phyloP scores from a whole-genome alignment of 2,329 filamentous ascomycete genomes.

The Xylariaceae sp. region DNA sequence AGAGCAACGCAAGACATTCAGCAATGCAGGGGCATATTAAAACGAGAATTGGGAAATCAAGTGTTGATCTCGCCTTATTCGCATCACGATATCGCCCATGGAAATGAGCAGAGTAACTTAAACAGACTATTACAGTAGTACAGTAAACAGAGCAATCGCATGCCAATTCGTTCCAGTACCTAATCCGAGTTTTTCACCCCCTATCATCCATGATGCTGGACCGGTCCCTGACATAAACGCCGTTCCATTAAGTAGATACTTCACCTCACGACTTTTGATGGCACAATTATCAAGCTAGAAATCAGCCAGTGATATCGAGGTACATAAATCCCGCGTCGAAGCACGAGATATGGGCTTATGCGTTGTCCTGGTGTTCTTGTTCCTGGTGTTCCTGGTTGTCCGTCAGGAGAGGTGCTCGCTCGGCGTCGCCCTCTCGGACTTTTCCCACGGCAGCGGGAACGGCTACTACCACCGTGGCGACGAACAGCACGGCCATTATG shows the following conservation, averaged over 20 bases:
- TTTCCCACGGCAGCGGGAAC: slow-evolving; percentile 60
- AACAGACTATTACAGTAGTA: too few relatives aligned
- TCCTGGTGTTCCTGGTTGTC: slow-evolving; percentile 36
- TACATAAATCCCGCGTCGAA: too few relatives aligned
- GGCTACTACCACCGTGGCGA: slow-evolving; percentile 61
- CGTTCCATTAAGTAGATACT: neutral
- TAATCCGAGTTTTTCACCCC: neutral
- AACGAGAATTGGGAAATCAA: too few relatives aligned
- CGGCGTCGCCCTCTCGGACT: slow-evolving; percentile 44
- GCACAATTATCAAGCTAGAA: too few relatives aligned
- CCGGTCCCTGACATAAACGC: neutral
- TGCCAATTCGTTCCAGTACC: neutral
- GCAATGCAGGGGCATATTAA: too few relatives aligned
- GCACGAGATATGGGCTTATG: neutral
- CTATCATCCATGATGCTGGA: neutral
- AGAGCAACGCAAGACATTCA: too few relatives aligned
- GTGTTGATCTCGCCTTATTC: too few relatives aligned
- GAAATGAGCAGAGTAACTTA: too few relatives aligned
- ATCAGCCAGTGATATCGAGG: too few relatives aligned
- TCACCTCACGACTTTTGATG: neutral
- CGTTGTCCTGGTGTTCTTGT: neutral
- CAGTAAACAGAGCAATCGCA: too few relatives aligned
- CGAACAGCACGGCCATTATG: slow-evolving; percentile 72
- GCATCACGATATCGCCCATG: too few relatives aligned
- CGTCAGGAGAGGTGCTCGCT: slow-evolving; percentile 59